phyloP scores from a whole-genome alignment of 257 asterid species.

The Ocimum tenuiflorum region DNA sequence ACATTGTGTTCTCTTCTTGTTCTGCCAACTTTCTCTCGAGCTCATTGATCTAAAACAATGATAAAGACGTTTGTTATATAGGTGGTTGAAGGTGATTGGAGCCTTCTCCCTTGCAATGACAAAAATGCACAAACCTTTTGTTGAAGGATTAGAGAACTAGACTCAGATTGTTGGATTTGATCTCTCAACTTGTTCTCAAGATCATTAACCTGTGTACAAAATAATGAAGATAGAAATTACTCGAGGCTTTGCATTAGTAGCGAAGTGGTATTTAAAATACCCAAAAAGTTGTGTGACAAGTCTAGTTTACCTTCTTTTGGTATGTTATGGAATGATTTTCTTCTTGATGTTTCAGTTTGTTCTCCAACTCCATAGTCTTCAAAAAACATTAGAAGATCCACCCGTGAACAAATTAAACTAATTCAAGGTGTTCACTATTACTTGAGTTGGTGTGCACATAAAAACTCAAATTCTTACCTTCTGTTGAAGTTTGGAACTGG shows the following conservation, averaged over 20 bases:
- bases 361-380: conserved; percentile 70
- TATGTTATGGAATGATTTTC: conserved; percentile 42
- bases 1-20: conserved; percentile 43
- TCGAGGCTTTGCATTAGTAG: not conserved
- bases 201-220: conserved; percentile 65
- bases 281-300: not conserved
- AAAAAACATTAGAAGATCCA: conserved; percentile 1
- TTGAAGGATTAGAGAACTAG: conserved; percentile 46
- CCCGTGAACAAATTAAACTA: not conserved
- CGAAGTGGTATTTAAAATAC: not conserved
- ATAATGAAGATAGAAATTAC: not conserved
- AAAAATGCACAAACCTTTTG: conserved; percentile 42
- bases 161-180: conserved; percentile 47
- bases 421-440: not conserved
- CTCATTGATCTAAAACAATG: conserved; percentile 49
- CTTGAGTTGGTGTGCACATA: not conserved
- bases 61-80: not conserved
- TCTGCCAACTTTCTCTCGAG: conserved; percentile 51
- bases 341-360: conserved; percentile 54
- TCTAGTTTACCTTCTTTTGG: conserved; percentile 56
- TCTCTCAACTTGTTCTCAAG: conserved; percentile 67
- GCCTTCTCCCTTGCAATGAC: not conserved
- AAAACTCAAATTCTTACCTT: conserved; percentile 39
- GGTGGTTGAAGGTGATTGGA: not conserved
- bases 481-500: conserved; percentile 62